Evolutionary conservation across 805 yeast genomes (phyloP).

Genomic region (baker's yeast (Saccharomyces cerevisiae)): DNA sequence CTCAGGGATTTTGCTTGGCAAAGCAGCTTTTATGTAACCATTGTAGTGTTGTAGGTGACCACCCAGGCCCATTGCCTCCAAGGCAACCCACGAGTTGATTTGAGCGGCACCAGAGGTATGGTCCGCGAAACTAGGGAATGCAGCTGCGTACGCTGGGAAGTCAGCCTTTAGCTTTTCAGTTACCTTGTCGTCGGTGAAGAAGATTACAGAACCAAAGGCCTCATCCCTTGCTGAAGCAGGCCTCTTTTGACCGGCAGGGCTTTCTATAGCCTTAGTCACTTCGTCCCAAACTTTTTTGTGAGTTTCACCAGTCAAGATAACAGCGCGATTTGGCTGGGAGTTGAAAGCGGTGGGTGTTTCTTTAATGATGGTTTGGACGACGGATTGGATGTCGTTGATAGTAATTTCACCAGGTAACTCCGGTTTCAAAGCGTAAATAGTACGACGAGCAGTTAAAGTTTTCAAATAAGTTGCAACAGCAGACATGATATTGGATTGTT

Average conservation of each 20-base stretch:
- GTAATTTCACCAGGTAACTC: slow-evolving; percentile 37
- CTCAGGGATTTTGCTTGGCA: slow-evolving; percentile 34
- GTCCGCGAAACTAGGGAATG: slow-evolving; percentile 42
- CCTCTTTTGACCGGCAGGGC: slow-evolving; percentile 34
- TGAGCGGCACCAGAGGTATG: slow-evolving; percentile 44
- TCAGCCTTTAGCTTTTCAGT: slow-evolving; percentile 35
- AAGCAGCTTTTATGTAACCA: slow-evolving; percentile 35
- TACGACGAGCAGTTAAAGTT: slow-evolving; percentile 37
- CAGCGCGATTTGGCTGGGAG: slow-evolving; percentile 43
- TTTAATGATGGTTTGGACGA: slow-evolving; percentile 39
- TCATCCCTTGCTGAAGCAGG: slow-evolving; percentile 37
- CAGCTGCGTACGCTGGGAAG: slow-evolving; percentile 37
- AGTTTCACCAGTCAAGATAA: slow-evolving; percentile 38
- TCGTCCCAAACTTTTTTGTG: slow-evolving; percentile 41
- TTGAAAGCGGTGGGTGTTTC: slow-evolving; percentile 46
- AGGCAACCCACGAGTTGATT: slow-evolving; percentile 42
- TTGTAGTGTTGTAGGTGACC: slow-evolving; percentile 48
- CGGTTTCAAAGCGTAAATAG: slow-evolving; percentile 39
- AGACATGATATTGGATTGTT: slow-evolving; percentile 8
- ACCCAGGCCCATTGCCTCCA: slow-evolving; percentile 39
- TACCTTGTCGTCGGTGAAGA: slow-evolving; percentile 38
- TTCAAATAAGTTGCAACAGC: slow-evolving; percentile 22
- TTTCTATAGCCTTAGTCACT: slow-evolving; percentile 33
- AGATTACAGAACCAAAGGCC: slow-evolving; percentile 43
- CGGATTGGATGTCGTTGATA: slow-evolving; percentile 32